Evolutionary conservation across 192 early-diverging fungal species (phyloP), one percentile per base, ranked within the genome.

Genomic region (Umbelopsis sp.): DNA sequence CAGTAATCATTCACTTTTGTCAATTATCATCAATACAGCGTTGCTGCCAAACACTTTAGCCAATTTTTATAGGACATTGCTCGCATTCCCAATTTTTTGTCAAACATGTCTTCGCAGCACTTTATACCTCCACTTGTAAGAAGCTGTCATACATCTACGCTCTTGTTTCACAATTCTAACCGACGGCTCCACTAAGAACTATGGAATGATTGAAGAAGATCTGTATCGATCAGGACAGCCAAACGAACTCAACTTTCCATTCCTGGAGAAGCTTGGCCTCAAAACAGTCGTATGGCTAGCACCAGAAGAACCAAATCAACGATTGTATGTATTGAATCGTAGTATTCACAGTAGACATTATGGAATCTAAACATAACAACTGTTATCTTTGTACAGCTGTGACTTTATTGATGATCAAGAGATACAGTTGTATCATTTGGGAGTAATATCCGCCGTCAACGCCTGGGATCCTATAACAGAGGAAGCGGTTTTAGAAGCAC

Each of bases 341-440:
- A 46, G 27, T 66, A 52, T 33, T 72, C 15, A 22, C 52, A 27
- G 15, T 67, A 50, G 52, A 47, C 10, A 20, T 49, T 67, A 27
- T 13, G 51, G 46, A 41, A 55, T 64, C 15, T 12, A 41, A 33
- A n/a, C 15, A 49, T 21, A 50, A 45, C n/a, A 5, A 46, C 16
- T 45, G 12, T 25, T 23, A 30, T 6, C 27, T 15, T 51, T 66
- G 1, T 64, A 16, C 68, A 91, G 88, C 69, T 84, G 96, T 49
- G 93, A 98, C 82, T 99, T 99, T 80, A 90, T 99, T 51, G 96
- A 99, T 73, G 98, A 99, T 84, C 98, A 99, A 79, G 97, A 99
- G 49, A 95, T 97, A 50, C 81, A 92, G 64, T 81, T 98, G 53
- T 90, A 97, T 68, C 95, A 99, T 51, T 77, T 99, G 46, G 97